Evolutionary conservation across 2,329 filamentous ascomycete species (phyloP).

Genomic region (Aspergillus niger): DNA sequence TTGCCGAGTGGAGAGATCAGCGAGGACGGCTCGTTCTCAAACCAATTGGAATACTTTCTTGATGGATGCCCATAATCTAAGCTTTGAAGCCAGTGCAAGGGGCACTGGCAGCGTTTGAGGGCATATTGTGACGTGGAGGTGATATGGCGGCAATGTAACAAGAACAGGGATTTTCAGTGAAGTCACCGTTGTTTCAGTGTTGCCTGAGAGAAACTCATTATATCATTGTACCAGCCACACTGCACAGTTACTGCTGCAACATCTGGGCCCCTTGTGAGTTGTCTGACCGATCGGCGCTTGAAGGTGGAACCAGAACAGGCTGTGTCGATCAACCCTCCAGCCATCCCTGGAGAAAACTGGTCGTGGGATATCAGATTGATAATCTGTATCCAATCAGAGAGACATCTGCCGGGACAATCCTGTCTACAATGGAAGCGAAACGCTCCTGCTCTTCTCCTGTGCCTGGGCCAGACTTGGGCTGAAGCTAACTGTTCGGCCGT

Average conservation of each 20-base stretch:
- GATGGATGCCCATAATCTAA: not conserved
- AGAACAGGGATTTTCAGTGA: not conserved
- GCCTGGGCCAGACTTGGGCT: not conserved
- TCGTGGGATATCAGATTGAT: not conserved
- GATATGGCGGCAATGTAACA: not conserved
- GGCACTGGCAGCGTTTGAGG: not conserved
- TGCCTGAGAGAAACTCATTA: not conserved
- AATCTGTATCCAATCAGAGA: conserved; percentile 1
- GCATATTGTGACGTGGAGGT: not conserved
- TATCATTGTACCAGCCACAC: not conserved
- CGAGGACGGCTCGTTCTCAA: not conserved
- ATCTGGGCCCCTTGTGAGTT: not conserved
- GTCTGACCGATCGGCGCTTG: not conserved
- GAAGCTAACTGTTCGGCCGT: not conserved
- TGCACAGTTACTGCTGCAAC: not conserved
- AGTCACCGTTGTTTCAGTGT: not conserved
- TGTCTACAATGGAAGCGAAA: not conserved
- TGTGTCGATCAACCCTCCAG: not conserved
- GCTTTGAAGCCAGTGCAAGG: not conserved
- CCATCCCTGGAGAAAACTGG: not conserved
- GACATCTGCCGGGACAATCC: not conserved
- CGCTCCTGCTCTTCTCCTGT: not conserved
- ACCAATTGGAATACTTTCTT: not conserved
- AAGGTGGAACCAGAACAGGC: not conserved
- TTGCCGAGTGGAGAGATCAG: not conserved